phyloP scores from a whole-genome alignment of 2,329 filamentous ascomycete species.

The Colletotrichum orbiculare region DNA sequence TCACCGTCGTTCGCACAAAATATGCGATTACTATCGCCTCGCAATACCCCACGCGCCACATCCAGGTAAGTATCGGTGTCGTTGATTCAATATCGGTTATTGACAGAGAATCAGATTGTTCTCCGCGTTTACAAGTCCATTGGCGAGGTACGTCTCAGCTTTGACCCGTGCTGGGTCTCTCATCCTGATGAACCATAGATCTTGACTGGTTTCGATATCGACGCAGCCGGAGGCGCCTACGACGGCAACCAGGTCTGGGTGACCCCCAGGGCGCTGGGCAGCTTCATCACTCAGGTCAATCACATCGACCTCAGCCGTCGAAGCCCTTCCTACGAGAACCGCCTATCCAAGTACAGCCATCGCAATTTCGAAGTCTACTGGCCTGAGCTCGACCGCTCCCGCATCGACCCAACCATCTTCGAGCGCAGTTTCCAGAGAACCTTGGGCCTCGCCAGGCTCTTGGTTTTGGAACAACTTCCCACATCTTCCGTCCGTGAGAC shows the following conservation, averaged over 20 bases:
- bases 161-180: background rate
- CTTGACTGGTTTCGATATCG: slow-evolving; percentile 88
- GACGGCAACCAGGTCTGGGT: slow-evolving; percentile 84
- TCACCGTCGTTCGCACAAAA: slow-evolving; percentile 86
- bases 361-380: slow-evolving; percentile 88
- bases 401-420: slow-evolving; percentile 86
- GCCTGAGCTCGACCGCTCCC: slow-evolving; percentile 77
- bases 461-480: slow-evolving; percentile 84
- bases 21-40: slow-evolving; percentile 88
- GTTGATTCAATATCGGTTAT: background rate
- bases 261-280: slow-evolving; percentile 79
- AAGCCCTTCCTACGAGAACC: slow-evolving; percentile 88
- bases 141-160: slow-evolving; percentile 61
- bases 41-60: slow-evolving; percentile 84
- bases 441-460: slow-evolving; percentile 79
- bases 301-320: slow-evolving; percentile 82
- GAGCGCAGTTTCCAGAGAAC: slow-evolving; percentile 83
- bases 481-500: slow-evolving; percentile 73
- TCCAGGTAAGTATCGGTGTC: slow-evolving; percentile 61
- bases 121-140: slow-evolving; percentile 86
- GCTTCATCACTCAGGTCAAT: slow-evolving; percentile 86
- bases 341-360: slow-evolving; percentile 86
- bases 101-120: slow-evolving; percentile 70
- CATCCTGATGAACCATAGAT: slow-evolving; percentile 55
- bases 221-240: slow-evolving; percentile 84